Evolutionary conservation across 768 basidiomycete genomes (phyloP), one percentile per base, ranked within the genome.

Genomic region (Naganishia friedmannii): DNA sequence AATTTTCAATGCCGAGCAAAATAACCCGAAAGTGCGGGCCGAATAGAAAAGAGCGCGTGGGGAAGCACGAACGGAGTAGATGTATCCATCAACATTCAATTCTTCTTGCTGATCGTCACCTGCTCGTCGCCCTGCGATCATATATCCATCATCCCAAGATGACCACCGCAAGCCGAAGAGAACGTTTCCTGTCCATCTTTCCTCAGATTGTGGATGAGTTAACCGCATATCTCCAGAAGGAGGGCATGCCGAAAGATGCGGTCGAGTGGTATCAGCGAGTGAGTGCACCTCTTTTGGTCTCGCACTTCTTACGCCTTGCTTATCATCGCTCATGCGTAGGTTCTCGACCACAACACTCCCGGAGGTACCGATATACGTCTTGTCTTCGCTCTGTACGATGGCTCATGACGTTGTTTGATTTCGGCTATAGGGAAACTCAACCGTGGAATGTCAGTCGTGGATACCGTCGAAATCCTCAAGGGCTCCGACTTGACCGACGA

Each of bases 401-500:
- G 45, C 45, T 53, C 75, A 67, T 17, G 15, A 42, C 9, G 9
- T 8, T 42, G 3, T 3, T n/a, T 12, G 48, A n/a, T n/a, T 51
- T 26, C 21, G n/a, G n/a, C 4, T 6, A 63, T 15, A 63, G 60
- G 93, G 3, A 98, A 98, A 82, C 88, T 97, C 66, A 98, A 96
- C 82, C 88, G 95, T 42, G 93, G 95, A n/a, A 85, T 97, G 83
- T 93, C 92, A 13, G 93, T 96, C 75, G 89, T 93, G 55, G 95
- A 97, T 81, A 90, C 92, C 3, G 90, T 89, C 65, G 88, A 92
- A 82, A 93, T 97, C 78, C 82, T 98, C 71, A 56, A 82, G 21
- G 63, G 31, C 8, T 17, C 53, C 17, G 70, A 67, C 13, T 82
- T 95, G 72, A 84, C 84, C 0, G 91, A 93, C 0, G 87, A 90